These are phyloP conservation scores for Cryptosporidium tyzzeri DNA, from an alignment of 169 alveolate species.

Conservation along the genomic window DNA sequence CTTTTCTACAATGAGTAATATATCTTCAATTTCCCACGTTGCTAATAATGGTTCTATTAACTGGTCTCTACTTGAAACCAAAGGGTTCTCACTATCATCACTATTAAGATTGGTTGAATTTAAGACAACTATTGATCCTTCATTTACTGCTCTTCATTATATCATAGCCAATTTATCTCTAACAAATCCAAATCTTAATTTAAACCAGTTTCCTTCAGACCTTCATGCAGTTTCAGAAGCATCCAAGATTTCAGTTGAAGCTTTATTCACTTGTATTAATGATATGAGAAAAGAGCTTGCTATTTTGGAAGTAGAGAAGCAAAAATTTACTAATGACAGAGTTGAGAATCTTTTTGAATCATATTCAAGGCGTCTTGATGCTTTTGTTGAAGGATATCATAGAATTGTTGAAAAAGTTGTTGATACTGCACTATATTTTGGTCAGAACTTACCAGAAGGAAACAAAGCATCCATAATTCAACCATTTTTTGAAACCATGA, in stretches of 20 bases:
- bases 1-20: slow-evolving; percentile 14
- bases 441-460: slow-evolving; percentile 57
- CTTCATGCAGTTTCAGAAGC: slow-evolving; percentile 72
- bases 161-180: slow-evolving; percentile 76
- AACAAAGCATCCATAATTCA: slow-evolving; percentile 36
- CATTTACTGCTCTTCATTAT: slow-evolving; percentile 78
- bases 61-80: slow-evolving; percentile 76
- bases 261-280: slow-evolving; percentile 34
- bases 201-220: slow-evolving; percentile 34
- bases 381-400: slow-evolving; percentile 65
- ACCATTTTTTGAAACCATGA: slow-evolving; percentile 73
- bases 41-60: slow-evolving; percentile 56
- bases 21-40: slow-evolving; percentile 56
- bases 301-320: slow-evolving; percentile 39
- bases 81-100: slow-evolving; percentile 78
- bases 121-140: slow-evolving; percentile 78
- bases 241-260: slow-evolving; percentile 68
- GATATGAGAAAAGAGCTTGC: slow-evolving; percentile 71
- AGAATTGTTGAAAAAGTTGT: slow-evolving; percentile 71
- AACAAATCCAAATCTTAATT: slow-evolving; percentile 32
- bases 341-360: slow-evolving; percentile 70
- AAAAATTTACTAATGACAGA: slow-evolving; percentile 67
- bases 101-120: slow-evolving; percentile 78
- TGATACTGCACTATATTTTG: slow-evolving; percentile 70
- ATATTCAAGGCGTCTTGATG: slow-evolving; percentile 68